Evolutionary conservation across 768 basidiomycete species (phyloP), one percentile per base, ranked within the genome.

Genomic region (Cystobasidium onofrii): DNA sequence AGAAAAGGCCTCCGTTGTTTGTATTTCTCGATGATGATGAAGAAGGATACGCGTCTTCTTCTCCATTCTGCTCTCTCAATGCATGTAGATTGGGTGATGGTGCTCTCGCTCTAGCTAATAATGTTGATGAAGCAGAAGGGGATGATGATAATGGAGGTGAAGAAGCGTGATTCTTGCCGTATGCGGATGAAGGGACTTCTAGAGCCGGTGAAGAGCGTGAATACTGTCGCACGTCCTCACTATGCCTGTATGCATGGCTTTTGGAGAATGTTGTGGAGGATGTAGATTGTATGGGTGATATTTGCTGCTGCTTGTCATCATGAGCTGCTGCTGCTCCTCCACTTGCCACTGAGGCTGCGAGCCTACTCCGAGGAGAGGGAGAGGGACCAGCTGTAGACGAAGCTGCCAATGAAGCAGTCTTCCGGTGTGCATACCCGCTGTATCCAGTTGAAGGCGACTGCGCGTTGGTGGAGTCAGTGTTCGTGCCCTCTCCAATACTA

Each of bases 391-490:
- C 9, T 15, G 23, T 27, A 50, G 46, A n/a, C 18, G 63, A 39
- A 25, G 43, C 23, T 13, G 46, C 20, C 10, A 71, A 44, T 27
- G 69, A 71, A 36, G 69, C 43, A 33, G 69, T 71, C 55, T 60
- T 71, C 13, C 69, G 52, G 55, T 60, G 69, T 7, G 31, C 23
- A 31, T 33, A 54, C 31, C n/a, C 10, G 7, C 9, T 20, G 29
- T 67, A 6, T 33, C 3, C 12, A 23, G n/a, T 2, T n/a, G 69
- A 31, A 31, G 52, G 57, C 25, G 17, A 17, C 25, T 34, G 29
- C n/a, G n/a, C n/a, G 6, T 29, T 25, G 25, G 10, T 27, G 25
- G 27, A 12, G 31, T 60, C 57, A 23, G 27, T 23, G 23, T 29
- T 60, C 20, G 25, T 23, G 12, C 33, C 33, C 27, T 60, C 15